Base-by-base conservation (phyloP, 202 grass and related monocot genomes). In the Musa balbisiana region DNA sequence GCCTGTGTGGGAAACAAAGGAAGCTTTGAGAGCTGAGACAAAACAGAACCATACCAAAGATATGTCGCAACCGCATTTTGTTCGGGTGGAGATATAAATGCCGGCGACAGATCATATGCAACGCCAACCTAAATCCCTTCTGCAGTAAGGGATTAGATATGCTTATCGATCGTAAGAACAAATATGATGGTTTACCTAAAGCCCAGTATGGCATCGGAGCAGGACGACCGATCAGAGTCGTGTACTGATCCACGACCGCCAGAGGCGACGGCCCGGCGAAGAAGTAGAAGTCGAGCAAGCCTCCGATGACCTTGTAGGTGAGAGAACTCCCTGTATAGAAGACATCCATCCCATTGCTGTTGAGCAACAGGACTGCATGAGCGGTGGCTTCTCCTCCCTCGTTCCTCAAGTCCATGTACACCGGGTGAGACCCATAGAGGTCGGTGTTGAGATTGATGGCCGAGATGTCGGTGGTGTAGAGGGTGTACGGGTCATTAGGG, bases 321-420 rank as follows among this genome's bases (percentile, higher is more conserved):
- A 98, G 64, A 1, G 94, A 93, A 9, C 67, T 86, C 4, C 94
- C 94, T 53, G 53, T 80, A 75, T 98, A 98, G 68, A 93, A 78
- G 3, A 98, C 94, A 53, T 98, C 91, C 94, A 98, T 98, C 19
- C 88, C 94, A 24, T 98, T 98, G 83, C 85, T 93, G 79, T 92
- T 98, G 60, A 98, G 94, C 79, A 98, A 80, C 76, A 98, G 82
- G 71, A 98, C 94, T 49, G 84, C 94, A 67, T 98, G 94, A 1
- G 90, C 89, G 14, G 71, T 80, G 71, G 85, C 88, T 20, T 68
- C 85, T 50, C 90, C 90, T 11, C 6, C 87, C 2, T 76, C 24
- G 49, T 60, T 93, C 51, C 94, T 80, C 13, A 98, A 86, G 79
- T 98, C 94, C 81, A 98, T 86, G 74, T 92, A 98, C 51, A 98